These are phyloP conservation scores for Nemania abortiva DNA, from an alignment of 2,329 filamentous ascomycete genomes.

Conservation along the genomic window DNA sequence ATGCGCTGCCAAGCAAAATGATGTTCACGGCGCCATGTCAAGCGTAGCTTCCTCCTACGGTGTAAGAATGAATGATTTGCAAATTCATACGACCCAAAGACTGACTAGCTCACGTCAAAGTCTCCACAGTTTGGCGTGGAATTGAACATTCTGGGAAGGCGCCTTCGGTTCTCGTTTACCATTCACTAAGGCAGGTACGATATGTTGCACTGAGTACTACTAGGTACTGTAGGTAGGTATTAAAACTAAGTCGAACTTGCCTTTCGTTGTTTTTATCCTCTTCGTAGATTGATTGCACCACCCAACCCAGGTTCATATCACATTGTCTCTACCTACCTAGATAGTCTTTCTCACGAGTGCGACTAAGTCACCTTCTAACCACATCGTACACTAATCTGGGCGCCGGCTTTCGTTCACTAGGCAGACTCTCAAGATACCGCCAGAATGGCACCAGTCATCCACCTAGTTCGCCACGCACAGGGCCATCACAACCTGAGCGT, in stretches of 20 bases:
- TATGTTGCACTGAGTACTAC: neutral
- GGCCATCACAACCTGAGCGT: slow-evolving; percentile 83
- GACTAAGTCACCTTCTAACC: neutral
- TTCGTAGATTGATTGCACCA: neutral
- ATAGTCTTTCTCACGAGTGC: neutral
- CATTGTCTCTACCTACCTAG: neutral
- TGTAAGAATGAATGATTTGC: neutral
- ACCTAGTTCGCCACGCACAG: slow-evolving; percentile 79
- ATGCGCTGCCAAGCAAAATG: neutral
- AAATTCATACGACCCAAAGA: slow-evolving; percentile 21
- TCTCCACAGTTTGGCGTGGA: slow-evolving; percentile 28
- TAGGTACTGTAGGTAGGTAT: slow-evolving; percentile 1
- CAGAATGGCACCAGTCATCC: slow-evolving; percentile 66
- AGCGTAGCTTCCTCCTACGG: neutral
- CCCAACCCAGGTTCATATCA: neutral
- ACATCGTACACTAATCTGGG: neutral
- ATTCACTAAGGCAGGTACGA: neutral
- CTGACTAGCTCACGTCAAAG: slow-evolving; percentile 12
- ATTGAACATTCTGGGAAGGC: slow-evolving; percentile 4
- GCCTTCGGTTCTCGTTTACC: slow-evolving; percentile 17
- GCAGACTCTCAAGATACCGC: neutral
- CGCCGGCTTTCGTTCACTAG: neutral
- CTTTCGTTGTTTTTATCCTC: neutral
- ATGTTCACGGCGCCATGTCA: neutral
- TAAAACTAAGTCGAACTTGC: slow-evolving; percentile 1